Evolutionary conservation across 352 stramenopile species (phyloP).

Genomic region (Phytophthora pini): DNA sequence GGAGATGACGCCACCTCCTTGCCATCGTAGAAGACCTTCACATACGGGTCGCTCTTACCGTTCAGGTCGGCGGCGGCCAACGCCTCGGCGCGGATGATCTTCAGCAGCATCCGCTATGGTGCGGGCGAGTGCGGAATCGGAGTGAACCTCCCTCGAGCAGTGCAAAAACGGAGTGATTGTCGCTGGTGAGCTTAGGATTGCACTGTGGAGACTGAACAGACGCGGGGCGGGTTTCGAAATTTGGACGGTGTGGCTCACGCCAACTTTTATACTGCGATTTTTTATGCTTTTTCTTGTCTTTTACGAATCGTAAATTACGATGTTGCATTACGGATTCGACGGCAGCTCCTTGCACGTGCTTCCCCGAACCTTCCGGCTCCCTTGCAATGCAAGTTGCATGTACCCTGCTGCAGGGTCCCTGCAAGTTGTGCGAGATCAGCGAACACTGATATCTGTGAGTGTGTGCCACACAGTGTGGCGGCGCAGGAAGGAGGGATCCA

Average conservation of each 20-base stretch:
- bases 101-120: constrained; percentile 54
- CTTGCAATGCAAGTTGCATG: background rate
- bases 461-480: background rate
- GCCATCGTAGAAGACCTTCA: constrained; percentile 76
- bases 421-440: constrained; percentile 15
- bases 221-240: background rate
- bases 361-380: constrained; percentile 24
- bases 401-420: background rate
- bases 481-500: constrained; percentile 2
- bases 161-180: constrained; percentile 15
- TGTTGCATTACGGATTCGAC: background rate
- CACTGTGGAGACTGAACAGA: constrained; percentile 22
- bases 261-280: background rate
- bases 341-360: constrained; percentile 2
- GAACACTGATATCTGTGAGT: constrained; percentile 11
- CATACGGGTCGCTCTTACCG: constrained; percentile 79
- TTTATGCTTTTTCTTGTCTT: background rate
- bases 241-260: no score
- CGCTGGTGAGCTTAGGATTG: constrained; percentile 24
- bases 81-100: constrained; percentile 80
- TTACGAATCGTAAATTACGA: background rate
- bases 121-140: constrained; percentile 5
- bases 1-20: constrained; percentile 75
- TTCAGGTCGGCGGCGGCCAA: constrained; percentile 66
- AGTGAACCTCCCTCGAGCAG: constrained; percentile 4